Percentiles rank a stretch among this genome's conserved stretches.
These are phyloP conservation scores for Orbilia quercus DNA, from an alignment of 2,329 filamentous ascomycete species.

Conservation along the genomic window DNA sequence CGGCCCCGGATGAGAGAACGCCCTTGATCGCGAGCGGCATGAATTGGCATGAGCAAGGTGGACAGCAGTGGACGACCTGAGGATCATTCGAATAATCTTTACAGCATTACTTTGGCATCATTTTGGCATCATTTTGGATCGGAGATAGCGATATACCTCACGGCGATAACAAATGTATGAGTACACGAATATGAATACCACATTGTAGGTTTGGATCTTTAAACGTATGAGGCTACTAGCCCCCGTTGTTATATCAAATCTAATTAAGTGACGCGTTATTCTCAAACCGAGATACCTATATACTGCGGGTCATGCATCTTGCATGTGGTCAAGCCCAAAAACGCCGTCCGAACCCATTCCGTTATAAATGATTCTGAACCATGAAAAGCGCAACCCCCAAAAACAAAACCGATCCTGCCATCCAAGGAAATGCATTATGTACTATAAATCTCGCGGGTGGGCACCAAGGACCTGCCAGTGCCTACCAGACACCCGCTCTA, in stretches of 20 bases:
- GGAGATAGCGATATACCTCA: slow-evolving; percentile 7
- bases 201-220: neutral
- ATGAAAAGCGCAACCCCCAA: neutral
- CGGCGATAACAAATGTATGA: neutral
- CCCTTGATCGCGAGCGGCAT: slow-evolving; percentile 34
- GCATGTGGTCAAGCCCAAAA: no score
- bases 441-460: neutral
- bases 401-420: neutral
- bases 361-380: no score
- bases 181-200: neutral
- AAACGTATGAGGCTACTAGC: no score
- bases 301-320: no score
- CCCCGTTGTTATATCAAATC: no score
- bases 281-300: no score
- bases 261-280: no score
- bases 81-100: neutral
- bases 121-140: neutral
- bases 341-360: no score
- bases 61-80: slow-evolving; percentile 20
- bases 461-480: neutral
- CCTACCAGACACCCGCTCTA: neutral
- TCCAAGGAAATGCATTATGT: neutral
- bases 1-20: slow-evolving; percentile 28
- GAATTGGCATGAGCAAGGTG: slow-evolving; percentile 47
- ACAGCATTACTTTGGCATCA: neutral